A percentile compares a stretch with the other conserved stretches of the same genome.
These are phyloP conservation scores for Gamsiella multidivaricata DNA, from an alignment of 192 early-diverging fungal species.

Conservation along the genomic window DNA sequence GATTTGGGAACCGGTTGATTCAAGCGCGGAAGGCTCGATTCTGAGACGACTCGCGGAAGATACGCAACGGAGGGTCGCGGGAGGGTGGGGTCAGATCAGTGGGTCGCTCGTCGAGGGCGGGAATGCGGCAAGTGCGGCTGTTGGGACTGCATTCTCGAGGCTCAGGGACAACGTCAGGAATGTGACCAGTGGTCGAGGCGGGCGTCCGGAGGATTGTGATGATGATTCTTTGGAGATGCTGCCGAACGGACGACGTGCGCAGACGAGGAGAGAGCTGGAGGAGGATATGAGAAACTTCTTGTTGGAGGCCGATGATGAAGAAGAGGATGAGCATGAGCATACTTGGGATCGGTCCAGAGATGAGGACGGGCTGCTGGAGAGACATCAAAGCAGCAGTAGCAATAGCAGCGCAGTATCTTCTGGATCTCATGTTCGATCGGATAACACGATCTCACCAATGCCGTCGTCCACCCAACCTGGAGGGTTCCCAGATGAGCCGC, in stretches of 20 bases:
- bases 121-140: constrained; percentile 44
- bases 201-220: constrained; percentile 31
- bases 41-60: constrained; percentile 43
- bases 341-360: constrained; percentile 21
- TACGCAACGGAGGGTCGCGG: constrained; percentile 43
- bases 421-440: background rate
- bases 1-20: constrained; percentile 53
- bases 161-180: constrained; percentile 48
- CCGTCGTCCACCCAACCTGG: too few species aligned
- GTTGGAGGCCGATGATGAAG: constrained; percentile 48
- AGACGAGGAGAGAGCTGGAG: constrained; percentile 45
- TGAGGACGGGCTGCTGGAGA: constrained; percentile 42
- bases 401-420: constrained; percentile 6
- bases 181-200: constrained; percentile 13
- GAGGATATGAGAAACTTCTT: constrained; percentile 51
- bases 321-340: constrained; percentile 24
- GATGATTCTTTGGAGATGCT: constrained; percentile 50
- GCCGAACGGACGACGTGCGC: constrained; percentile 44
- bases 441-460: constrained; percentile 4
- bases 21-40: constrained; percentile 48
- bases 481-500: constrained; percentile 47
- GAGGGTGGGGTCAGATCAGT: constrained; percentile 52
- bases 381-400: constrained; percentile 24
- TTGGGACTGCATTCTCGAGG: constrained; percentile 48
- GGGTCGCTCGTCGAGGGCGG: constrained; percentile 46